Evolutionary conservation across 2,329 filamentous ascomycete genomes (phyloP).

Genomic region (Colletotrichum siamense): DNA sequence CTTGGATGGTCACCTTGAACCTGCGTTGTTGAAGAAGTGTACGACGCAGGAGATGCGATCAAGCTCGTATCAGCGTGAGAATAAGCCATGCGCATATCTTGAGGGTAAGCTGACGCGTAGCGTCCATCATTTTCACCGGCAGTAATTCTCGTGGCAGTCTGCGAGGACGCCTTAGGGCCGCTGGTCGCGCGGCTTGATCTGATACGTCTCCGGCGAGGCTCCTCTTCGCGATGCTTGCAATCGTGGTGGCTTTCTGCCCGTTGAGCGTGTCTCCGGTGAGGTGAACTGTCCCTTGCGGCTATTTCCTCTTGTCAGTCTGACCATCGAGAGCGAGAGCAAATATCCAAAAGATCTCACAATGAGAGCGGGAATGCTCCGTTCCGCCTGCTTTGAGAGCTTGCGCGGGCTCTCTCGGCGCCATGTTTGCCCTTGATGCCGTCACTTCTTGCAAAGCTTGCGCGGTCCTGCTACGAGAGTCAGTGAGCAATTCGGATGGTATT

Average conservation of each 20-base stretch:
- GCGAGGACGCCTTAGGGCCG: neutral
- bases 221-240: neutral
- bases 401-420: neutral
- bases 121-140: neutral
- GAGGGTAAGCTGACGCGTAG: neutral
- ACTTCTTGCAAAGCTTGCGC: neutral
- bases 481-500: neutral
- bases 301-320: neutral
- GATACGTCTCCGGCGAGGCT: constrained; percentile 14
- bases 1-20: neutral
- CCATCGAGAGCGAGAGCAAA: neutral
- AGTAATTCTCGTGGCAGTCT: neutral
- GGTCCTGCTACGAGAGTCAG: neutral
- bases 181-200: constrained; percentile 9
- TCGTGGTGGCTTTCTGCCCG: neutral
- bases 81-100: neutral
- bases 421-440: neutral
- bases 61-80: neutral
- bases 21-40: neutral
- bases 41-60: neutral
- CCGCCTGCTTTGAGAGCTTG: neutral
- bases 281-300: neutral
- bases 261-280: neutral
- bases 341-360: neutral
- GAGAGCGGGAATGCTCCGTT: neutral